A percentile compares a stretch with the other conserved stretches of the same genome.
Evolutionary conservation across 1,284 basidiomycete genomes (phyloP).

Genomic region (Marasmius tenuissimus): DNA sequence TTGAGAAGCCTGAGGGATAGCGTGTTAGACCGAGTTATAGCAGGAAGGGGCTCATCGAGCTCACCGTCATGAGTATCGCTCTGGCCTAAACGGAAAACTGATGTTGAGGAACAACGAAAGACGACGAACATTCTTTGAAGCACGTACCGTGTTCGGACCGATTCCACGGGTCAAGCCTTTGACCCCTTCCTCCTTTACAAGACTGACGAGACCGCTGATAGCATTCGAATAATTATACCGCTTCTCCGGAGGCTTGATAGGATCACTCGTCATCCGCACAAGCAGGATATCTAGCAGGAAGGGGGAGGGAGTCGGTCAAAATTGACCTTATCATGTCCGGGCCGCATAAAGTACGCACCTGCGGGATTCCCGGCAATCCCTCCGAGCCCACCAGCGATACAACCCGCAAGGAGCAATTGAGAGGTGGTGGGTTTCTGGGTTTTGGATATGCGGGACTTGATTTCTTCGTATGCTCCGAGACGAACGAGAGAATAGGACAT

Average conservation of each 20-base stretch:
- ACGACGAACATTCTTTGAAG: not conserved
- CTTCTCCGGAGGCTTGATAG: slow-evolving; percentile 68
- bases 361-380: slow-evolving; percentile 82
- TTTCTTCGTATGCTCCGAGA: slow-evolving; percentile 81
- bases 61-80: slow-evolving; percentile 87
- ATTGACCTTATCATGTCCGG: too few relatives aligned
- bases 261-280: slow-evolving; percentile 90
- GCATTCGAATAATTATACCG: slow-evolving; percentile 81
- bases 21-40: not conserved
- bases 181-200: slow-evolving; percentile 72
- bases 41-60: not conserved
- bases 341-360: slow-evolving; percentile 40
- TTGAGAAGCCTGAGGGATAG: slow-evolving; percentile 62
- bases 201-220: slow-evolving; percentile 62
- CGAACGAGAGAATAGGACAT: slow-evolving; percentile 92
- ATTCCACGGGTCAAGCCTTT: slow-evolving; percentile 74
- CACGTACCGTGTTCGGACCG: slow-evolving; percentile 71
- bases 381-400: slow-evolving; percentile 76
- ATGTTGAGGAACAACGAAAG: not conserved
- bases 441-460: slow-evolving; percentile 57
- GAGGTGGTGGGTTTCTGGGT: slow-evolving; percentile 49
- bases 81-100: slow-evolving; percentile 45
- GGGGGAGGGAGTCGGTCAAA: too few relatives aligned
- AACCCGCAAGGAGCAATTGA: slow-evolving; percentile 62
- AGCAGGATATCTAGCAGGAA: slow-evolving; percentile 60